Conservation (phyloP, 768 basidiomycete species). For the Lentinula detonsa region DNA sequence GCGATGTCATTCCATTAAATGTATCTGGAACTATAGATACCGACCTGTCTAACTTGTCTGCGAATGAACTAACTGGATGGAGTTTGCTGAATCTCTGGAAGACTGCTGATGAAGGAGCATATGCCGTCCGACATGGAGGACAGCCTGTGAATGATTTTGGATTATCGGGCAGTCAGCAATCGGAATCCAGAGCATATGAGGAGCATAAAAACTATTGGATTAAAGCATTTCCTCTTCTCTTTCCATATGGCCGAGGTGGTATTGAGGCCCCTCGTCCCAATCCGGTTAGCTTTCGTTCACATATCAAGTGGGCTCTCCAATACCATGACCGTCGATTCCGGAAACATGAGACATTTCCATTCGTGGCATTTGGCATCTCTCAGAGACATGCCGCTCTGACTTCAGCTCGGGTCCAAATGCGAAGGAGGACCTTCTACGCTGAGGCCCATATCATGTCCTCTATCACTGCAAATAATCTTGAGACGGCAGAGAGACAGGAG, state of each 20-base stretch:
- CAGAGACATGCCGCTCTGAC: conserved; percentile 20
- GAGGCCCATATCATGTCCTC: conserved; percentile 15
- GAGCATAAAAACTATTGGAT: conserved; percentile 6
- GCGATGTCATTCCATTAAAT: no score
- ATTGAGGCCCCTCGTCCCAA: neutral
- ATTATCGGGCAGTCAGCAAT: conserved; percentile 4
- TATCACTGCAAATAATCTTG: conserved; percentile 22
- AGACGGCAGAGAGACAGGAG: conserved; percentile 28
- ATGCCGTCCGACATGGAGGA: conserved; percentile 17
- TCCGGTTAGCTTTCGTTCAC: conserved; percentile 14
- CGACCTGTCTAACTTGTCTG: no score
- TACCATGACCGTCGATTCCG: conserved; percentile 25
- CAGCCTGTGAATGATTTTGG: conserved; percentile 23
- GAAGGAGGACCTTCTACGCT: conserved; percentile 13
- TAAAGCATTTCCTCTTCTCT: conserved; percentile 6
- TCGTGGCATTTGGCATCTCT: conserved; percentile 22
- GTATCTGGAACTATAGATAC: no score
- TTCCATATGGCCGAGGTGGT: conserved; percentile 7
- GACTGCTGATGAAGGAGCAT: conserved; percentile 16
- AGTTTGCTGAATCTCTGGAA: conserved; percentile 8
- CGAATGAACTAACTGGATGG: neutral
- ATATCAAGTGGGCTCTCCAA: conserved; percentile 21
- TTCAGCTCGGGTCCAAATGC: conserved; percentile 28
- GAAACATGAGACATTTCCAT: conserved; percentile 23
- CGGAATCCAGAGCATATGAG: neutral